Percentiles rank a stretch among this genome's conserved stretches.
These are phyloP conservation scores for Colletotrichum salicis DNA, from an alignment of 2,329 filamentous ascomycete genomes.

Conservation along the genomic window DNA sequence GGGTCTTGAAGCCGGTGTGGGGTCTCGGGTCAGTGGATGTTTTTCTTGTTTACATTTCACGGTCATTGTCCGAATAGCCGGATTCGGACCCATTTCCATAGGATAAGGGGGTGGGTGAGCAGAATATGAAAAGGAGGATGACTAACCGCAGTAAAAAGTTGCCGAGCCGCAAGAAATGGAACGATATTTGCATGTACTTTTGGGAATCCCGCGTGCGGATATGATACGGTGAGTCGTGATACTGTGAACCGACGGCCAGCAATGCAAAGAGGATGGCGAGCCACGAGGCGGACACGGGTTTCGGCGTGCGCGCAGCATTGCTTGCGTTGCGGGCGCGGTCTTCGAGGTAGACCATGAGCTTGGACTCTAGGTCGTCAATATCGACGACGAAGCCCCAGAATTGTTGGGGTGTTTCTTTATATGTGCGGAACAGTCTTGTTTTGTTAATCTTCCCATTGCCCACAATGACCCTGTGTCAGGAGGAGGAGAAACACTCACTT, in stretches of 20 bases:
- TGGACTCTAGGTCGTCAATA: conserved; percentile 72
- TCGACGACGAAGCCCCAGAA: conserved; percentile 77
- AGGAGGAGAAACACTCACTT: conserved; percentile 60
- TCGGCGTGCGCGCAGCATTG: conserved; percentile 55
- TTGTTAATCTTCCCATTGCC: conserved; percentile 4
- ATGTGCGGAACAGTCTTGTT: conserved; percentile 69
- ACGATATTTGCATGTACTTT: conserved; percentile 71
- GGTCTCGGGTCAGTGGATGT: conserved; percentile 20
- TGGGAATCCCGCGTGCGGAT: conserved; percentile 68
- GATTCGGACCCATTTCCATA: neutral
- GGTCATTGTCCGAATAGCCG: neutral
- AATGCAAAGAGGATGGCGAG: conserved; percentile 73
- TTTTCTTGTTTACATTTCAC: neutral
- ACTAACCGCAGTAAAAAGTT: conserved; percentile 70
- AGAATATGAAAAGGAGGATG: neutral
- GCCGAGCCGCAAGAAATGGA: conserved; percentile 71
- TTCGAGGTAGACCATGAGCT: conserved; percentile 73
- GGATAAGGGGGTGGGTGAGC: no score
- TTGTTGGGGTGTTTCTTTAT: conserved; percentile 74
- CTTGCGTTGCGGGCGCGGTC: conserved; percentile 68
- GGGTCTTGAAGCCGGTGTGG: conserved; percentile 52
- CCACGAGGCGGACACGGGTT: conserved; percentile 71
- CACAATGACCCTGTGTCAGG: no score
- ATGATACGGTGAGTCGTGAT: conserved; percentile 72
- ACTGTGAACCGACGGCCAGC: conserved; percentile 73